Base-by-base conservation (phyloP, 1,284 basidiomycete species). In the Wallemia ichthyophaga region DNA sequence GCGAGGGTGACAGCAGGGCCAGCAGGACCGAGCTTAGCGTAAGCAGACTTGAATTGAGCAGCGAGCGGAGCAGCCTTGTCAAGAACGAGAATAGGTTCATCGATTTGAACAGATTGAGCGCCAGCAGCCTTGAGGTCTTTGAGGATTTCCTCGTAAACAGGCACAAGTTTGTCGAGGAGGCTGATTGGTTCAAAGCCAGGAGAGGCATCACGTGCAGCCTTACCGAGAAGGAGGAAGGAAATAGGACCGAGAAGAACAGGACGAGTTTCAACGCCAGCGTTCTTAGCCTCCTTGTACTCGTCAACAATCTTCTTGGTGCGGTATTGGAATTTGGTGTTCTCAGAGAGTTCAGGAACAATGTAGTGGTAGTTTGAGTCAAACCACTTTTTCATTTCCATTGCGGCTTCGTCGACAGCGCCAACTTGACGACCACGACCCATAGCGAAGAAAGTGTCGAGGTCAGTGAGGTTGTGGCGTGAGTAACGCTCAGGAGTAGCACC, bases 341-440 rank as follows among this genome's bases (percentile, higher is more conserved):
- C 83, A 24, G 85, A 85, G 73, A 98, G 80, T 75, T 98, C 94
- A 62, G 91, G 92, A 63, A 96, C 92, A 73, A 98, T 88, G 69
- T 84, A 92, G 77, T 98, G 94, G 78, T 98, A 98, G 81, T 98
- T 99, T 61, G 91, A 95, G 75, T 98, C 92, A 73, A 96, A 98
- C 87, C 89, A 95, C 74, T 94, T 95, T 80, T 94, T 94, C 92
- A 96, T 98, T 76, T 96, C 92, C 66, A 80, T 91, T 59, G 92
- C 92, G 59, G 88, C 88, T 63, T 96, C 86, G 74, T 99, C 94
- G 66, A 99, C 88, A 64, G 81, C 82, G 63, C 80, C 83, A 62
- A 82, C 78, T 74, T 99, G 94, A 69, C 91, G 87, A 63, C 94
- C 94, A 75, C 94, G 94, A 63, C 91, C 94, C 85, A 98, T 91